Evolutionary conservation across 2,329 filamentous ascomycete genomes (phyloP).

Genomic region (Graphilbum fragrans): DNA sequence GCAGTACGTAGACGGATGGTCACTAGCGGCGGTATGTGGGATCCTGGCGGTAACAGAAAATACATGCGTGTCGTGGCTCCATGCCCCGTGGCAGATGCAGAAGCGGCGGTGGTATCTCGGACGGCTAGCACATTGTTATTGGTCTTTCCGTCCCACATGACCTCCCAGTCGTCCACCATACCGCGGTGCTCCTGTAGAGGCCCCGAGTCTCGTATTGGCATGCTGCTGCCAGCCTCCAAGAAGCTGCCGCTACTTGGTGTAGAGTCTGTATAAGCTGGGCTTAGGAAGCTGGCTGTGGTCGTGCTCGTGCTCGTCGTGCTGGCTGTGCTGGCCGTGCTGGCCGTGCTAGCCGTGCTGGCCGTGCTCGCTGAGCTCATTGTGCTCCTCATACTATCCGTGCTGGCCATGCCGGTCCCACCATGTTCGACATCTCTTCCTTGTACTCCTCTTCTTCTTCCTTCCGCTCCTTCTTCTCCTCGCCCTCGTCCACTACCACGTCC

Average conservation of each 20-base stretch:
- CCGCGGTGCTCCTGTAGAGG: too few relatives aligned
- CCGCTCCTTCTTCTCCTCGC: too few relatives aligned
- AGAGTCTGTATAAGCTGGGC: too few relatives aligned
- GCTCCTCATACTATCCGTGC: too few relatives aligned
- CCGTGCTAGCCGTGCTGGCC: too few relatives aligned
- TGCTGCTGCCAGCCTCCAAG: background rate
- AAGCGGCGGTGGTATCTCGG: constrained; percentile 37
- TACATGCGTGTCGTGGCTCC: constrained; percentile 52
- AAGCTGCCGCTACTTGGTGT: too few relatives aligned
- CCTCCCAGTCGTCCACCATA: constrained; percentile 62
- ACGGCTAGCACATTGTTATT: constrained; percentile 61
- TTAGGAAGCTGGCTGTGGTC: too few relatives aligned
- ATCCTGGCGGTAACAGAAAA: constrained; percentile 65
- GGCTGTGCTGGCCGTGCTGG: too few relatives aligned
- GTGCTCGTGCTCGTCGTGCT: too few relatives aligned
- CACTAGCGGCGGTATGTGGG: constrained; percentile 59
- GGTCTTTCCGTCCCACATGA: constrained; percentile 74
- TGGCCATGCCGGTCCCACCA: too few relatives aligned
- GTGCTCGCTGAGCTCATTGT: too few relatives aligned
- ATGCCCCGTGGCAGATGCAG: constrained; percentile 6
- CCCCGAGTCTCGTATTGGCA: constrained; percentile 20
- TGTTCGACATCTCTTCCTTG: constrained; percentile 12
- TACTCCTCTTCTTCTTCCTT: constrained; percentile 1
- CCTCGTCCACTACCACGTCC: too few relatives aligned
- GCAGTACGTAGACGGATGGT: constrained; percentile 42